Conservation (phyloP, 1,284 basidiomycete genomes). For the Trametes versicolor region DNA sequence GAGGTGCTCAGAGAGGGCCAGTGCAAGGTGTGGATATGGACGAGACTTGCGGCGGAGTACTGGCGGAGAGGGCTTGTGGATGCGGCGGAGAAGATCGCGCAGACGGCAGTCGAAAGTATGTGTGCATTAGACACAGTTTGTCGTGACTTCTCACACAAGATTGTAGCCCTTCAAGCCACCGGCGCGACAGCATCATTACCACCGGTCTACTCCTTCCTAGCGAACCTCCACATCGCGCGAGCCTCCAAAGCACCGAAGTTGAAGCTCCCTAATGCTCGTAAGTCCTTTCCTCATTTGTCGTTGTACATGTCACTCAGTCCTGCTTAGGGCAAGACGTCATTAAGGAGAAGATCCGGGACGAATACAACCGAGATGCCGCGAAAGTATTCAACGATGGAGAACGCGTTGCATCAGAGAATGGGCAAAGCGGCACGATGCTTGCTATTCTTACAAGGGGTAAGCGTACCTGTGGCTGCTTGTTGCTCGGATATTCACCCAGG, state of each 20-base stretch:
- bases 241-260: conserved; percentile 86
- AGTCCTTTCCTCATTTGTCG: conserved; percentile 39
- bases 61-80: conserved; percentile 75
- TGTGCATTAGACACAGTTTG: background rate
- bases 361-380: conserved; percentile 76
- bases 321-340: conserved; percentile 67
- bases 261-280: conserved; percentile 77
- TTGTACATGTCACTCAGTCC: no score
- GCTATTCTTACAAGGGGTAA: conserved; percentile 76
- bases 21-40: conserved; percentile 78
- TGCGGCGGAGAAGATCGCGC: conserved; percentile 74
- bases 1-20: conserved; percentile 76
- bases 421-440: conserved; percentile 57
- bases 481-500: conserved; percentile 24
- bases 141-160: background rate
- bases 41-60: conserved; percentile 80
- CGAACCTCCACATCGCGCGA: conserved; percentile 83
- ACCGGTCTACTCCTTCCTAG: conserved; percentile 82
- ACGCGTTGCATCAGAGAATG: conserved; percentile 59
- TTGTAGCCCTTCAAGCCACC: conserved; percentile 63
- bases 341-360: conserved; percentile 71
- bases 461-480: conserved; percentile 3
- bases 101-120: conserved; percentile 71
- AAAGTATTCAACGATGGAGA: conserved; percentile 75
- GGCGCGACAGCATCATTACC: conserved; percentile 57